Evolutionary conservation across 2,329 filamentous ascomycete genomes (phyloP).

Genomic region (Ophiosphaerella herpotricha): DNA sequence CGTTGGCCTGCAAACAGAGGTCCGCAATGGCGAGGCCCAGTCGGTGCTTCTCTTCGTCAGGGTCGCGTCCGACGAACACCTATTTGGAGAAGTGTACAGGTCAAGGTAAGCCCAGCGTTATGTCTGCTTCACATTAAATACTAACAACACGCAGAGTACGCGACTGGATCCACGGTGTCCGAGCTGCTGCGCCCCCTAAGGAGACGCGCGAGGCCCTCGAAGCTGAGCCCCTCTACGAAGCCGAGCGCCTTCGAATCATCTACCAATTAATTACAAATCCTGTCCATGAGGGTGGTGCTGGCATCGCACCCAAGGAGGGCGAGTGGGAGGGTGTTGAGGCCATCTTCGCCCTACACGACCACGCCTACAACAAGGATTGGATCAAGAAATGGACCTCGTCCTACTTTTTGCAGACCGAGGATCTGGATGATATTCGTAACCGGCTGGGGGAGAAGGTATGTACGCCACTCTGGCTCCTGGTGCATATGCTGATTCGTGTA

Average conservation of each 20-base stretch:
- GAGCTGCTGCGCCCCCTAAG: slow-evolving; percentile 74
- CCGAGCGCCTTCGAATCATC: slow-evolving; percentile 84
- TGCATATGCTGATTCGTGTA: slow-evolving; percentile 35
- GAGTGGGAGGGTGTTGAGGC: slow-evolving; percentile 57
- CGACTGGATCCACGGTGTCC: slow-evolving; percentile 92
- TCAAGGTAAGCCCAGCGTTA: slow-evolving; percentile 61
- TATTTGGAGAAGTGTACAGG: slow-evolving; percentile 81
- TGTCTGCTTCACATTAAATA: background rate
- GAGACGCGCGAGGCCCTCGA: slow-evolving; percentile 71
- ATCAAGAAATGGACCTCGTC: slow-evolving; percentile 57
- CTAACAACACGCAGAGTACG: slow-evolving; percentile 64
- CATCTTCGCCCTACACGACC: slow-evolving; percentile 56
- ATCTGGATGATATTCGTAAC: slow-evolving; percentile 57
- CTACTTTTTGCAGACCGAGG: slow-evolving; percentile 53
- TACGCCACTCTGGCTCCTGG: background rate
- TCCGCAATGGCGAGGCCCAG: slow-evolving; percentile 75
- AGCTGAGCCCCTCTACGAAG: slow-evolving; percentile 79
- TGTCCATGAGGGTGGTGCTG: slow-evolving; percentile 53
- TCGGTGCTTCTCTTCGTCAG: slow-evolving; percentile 84
- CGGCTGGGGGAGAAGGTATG: slow-evolving; percentile 55
- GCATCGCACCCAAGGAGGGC: slow-evolving; percentile 56
- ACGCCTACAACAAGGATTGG: slow-evolving; percentile 58
- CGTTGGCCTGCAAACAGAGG: slow-evolving; percentile 85
- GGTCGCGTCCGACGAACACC: slow-evolving; percentile 73
- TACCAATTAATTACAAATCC: slow-evolving; percentile 71